phyloP scores from a whole-genome alignment of 2,329 filamentous ascomycete species.

The Pseudogymnoascus sp. region DNA sequence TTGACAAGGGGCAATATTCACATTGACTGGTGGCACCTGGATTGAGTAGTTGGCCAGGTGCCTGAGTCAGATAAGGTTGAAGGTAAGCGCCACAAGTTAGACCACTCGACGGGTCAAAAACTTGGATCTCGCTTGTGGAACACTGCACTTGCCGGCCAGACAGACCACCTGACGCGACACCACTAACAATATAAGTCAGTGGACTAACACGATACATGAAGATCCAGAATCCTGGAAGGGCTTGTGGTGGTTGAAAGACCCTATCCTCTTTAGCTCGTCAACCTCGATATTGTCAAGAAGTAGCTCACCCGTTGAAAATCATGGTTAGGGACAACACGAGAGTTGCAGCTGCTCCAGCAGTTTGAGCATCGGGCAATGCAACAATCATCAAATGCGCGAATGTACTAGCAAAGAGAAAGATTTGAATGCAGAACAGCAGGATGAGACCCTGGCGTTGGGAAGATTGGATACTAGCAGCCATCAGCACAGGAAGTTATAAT shows the following conservation, averaged over 20 bases:
- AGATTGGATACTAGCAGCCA: background rate
- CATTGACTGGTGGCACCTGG: slow-evolving; percentile 48
- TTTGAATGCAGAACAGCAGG: slow-evolving; percentile 65
- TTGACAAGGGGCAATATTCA: slow-evolving; percentile 57
- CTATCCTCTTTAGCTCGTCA: background rate
- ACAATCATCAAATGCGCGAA: slow-evolving; percentile 72
- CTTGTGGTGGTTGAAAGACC: slow-evolving; percentile 12
- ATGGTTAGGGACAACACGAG: slow-evolving; percentile 63
- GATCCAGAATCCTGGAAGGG: slow-evolving; percentile 66
- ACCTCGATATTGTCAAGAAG: background rate
- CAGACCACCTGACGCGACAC: slow-evolving; percentile 61
- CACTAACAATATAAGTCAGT: slow-evolving; percentile 69
- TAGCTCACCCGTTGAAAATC: slow-evolving; percentile 54
- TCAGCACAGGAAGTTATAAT: background rate
- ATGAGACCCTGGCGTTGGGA: slow-evolving; percentile 45
- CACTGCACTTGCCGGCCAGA: slow-evolving; percentile 41
- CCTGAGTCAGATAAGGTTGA: slow-evolving; percentile 41
- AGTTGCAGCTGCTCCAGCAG: slow-evolving; percentile 66
- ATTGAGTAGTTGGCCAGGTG: slow-evolving; percentile 56
- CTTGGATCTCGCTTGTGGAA: slow-evolving; percentile 48
- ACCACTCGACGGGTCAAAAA: slow-evolving; percentile 56
- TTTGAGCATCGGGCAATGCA: slow-evolving; percentile 64
- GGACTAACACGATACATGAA: slow-evolving; percentile 76
- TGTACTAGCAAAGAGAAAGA: slow-evolving; percentile 70
- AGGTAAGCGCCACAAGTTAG: slow-evolving; percentile 60